Evolutionary conservation across 1,284 basidiomycete species (phyloP).

Genomic region (Pisolithus thermaeus): DNA sequence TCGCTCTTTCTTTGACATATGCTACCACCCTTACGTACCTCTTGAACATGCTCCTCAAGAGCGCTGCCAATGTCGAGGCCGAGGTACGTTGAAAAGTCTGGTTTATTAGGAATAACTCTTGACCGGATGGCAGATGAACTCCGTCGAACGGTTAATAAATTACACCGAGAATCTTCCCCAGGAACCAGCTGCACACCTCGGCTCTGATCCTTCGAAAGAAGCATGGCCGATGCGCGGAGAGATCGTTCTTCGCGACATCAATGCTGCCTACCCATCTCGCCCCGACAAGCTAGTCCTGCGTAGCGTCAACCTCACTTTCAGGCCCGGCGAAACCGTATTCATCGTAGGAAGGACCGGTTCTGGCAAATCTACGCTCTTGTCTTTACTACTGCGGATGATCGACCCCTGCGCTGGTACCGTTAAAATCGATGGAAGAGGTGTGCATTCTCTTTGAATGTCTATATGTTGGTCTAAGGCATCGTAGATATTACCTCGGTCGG

Average conservation of each 20-base stretch:
- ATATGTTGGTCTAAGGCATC: not conserved
- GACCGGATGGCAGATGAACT: constrained; percentile 22
- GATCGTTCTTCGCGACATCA: constrained; percentile 45
- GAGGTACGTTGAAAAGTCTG: constrained; percentile 15
- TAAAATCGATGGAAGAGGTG: constrained; percentile 27
- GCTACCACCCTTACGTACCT: constrained; percentile 24
- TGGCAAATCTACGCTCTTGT: constrained; percentile 83
- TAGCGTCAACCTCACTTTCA: constrained; percentile 70
- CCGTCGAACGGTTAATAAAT: constrained; percentile 26
- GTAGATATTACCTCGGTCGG: constrained; percentile 25
- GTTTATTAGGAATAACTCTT: not conserved
- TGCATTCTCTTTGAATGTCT: not conserved
- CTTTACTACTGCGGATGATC: constrained; percentile 25
- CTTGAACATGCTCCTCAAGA: constrained; percentile 26
- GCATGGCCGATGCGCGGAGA: constrained; percentile 21
- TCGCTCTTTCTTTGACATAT: constrained; percentile 25
- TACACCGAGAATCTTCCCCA: constrained; percentile 20
- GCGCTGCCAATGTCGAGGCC: constrained; percentile 27
- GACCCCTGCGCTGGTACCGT: constrained; percentile 21
- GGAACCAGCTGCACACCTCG: constrained; percentile 19
- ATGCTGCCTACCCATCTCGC: constrained; percentile 75
- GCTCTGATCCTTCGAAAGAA: constrained; percentile 19
- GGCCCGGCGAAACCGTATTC: constrained; percentile 84
- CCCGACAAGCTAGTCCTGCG: constrained; percentile 55
- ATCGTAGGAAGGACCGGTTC: constrained; percentile 89